These are phyloP conservation scores for Lipomyces kockii DNA, from an alignment of 805 yeast species.

Conservation along the genomic window DNA sequence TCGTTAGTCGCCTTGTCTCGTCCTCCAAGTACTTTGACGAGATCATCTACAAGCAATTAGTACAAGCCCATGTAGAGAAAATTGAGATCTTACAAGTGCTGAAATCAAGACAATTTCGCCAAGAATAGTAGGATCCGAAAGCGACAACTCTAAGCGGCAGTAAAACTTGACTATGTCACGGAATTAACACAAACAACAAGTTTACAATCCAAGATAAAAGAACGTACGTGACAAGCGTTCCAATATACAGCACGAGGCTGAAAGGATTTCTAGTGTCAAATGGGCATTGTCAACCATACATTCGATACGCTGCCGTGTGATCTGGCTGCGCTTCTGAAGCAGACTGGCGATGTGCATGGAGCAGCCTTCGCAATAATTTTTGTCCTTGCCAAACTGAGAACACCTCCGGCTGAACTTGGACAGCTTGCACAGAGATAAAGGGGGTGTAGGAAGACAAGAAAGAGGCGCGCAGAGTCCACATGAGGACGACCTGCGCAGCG, in stretches of 20 bases:
- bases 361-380: slow-evolving; percentile 4
- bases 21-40: not conserved
- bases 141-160: not conserved
- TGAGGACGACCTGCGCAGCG: not conserved
- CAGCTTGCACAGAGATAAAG: not conserved
- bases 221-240: not conserved
- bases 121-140: not conserved
- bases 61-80: not conserved
- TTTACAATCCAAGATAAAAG: not conserved
- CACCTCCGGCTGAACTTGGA: not conserved
- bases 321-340: not conserved
- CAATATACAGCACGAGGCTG: slow-evolving; percentile 1
- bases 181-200: not conserved
- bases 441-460: slow-evolving; percentile 5
- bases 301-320: slow-evolving; percentile 1
- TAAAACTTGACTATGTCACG: not conserved
- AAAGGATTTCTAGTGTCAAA: not conserved
- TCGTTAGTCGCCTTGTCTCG: not conserved
- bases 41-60: not conserved
- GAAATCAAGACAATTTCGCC: slow-evolving; percentile 7
- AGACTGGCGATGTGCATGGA: slow-evolving; percentile 12
- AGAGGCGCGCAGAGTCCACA: not conserved
- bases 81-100: not conserved
- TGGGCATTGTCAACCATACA: not conserved
- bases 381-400: not conserved